Evolutionary conservation across 1,139 yeast species (phyloP).

Genomic region (Fermentozyma sake): DNA sequence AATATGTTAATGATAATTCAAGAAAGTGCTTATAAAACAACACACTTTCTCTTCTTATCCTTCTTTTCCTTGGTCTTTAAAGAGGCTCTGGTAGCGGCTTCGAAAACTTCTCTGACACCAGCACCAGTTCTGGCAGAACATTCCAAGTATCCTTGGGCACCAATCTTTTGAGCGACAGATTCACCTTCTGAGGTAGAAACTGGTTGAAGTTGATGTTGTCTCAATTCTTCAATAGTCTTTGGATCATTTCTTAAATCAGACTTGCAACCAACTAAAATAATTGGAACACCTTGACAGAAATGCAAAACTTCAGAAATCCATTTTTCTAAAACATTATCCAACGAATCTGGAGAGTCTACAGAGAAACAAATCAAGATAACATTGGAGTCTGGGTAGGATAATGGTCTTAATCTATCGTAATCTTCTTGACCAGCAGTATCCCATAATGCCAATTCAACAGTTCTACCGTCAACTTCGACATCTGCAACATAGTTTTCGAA

Average conservation of each 20-base stretch:
- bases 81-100: conserved; percentile 89
- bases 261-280: conserved; percentile 90
- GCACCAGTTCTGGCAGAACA: conserved; percentile 91
- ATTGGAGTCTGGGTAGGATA: conserved; percentile 90
- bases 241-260: conserved; percentile 84
- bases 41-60: conserved; percentile 53
- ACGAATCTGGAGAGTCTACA: conserved; percentile 85
- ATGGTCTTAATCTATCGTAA: conserved; percentile 90
- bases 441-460: conserved; percentile 92
- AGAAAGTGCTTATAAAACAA: conserved; percentile 49
- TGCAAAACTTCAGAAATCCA: conserved; percentile 94
- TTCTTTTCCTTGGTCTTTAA: conserved; percentile 60
- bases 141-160: conserved; percentile 82
- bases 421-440: conserved; percentile 99
- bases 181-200: conserved; percentile 79
- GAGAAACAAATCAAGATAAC: conserved; percentile 91
- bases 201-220: conserved; percentile 72
- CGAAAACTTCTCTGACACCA: conserved; percentile 89
- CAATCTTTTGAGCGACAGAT: conserved; percentile 79
- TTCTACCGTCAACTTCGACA: conserved; percentile 91
- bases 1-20: conserved; percentile 1
- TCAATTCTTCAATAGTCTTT: conserved; percentile 67
- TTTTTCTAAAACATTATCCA: conserved; percentile 89
- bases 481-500: conserved; percentile 94
- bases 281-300: conserved; percentile 94